Percentiles rank a stretch among this genome's conserved stretches.
phyloP scores from a whole-genome alignment of 441 rosid genomes.

The Bocquillonia castaneifolia region DNA sequence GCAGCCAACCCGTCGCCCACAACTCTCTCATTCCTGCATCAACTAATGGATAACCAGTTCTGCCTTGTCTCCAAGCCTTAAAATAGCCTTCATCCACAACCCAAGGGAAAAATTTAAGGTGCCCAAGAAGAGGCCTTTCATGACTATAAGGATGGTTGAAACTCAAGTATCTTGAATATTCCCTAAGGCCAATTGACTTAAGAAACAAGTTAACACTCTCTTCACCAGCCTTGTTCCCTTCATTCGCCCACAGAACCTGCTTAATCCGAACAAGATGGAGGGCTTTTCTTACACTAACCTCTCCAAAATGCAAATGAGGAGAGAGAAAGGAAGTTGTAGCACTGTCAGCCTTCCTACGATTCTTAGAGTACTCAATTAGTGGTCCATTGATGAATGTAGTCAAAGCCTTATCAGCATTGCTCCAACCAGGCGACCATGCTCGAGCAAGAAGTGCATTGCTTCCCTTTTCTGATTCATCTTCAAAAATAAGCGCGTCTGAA shows the following conservation, averaged over 20 bases:
- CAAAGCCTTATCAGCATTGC: slow-evolving; percentile 85
- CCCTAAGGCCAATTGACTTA: slow-evolving; percentile 92
- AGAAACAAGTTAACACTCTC: slow-evolving; percentile 91
- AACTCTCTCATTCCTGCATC: slow-evolving; percentile 99
- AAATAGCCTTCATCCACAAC: slow-evolving; percentile 72
- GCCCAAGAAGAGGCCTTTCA: slow-evolving; percentile 91
- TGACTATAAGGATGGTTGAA: slow-evolving; percentile 93
- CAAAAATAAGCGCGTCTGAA: slow-evolving; percentile 60
- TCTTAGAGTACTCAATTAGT: slow-evolving; percentile 76
- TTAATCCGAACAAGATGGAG: slow-evolving; percentile 86
- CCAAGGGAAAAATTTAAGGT: slow-evolving; percentile 93
- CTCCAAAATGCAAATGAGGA: slow-evolving; percentile 95
- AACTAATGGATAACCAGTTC: slow-evolving; percentile 91
- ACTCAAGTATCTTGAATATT: slow-evolving; percentile 85
- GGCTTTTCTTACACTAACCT: slow-evolving; percentile 89
- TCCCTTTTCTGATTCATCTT: slow-evolving; percentile 91
- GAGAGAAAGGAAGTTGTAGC: slow-evolving; percentile 94
- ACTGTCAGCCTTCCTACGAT: slow-evolving; percentile 91
- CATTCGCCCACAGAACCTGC: slow-evolving; percentile 95
- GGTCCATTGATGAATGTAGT: slow-evolving; percentile 84
- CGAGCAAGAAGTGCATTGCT: slow-evolving; percentile 95
- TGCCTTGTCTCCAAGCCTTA: slow-evolving; percentile 99
- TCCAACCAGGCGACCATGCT: slow-evolving; percentile 99
- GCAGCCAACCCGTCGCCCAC: slow-evolving; percentile 99
- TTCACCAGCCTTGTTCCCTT: slow-evolving; percentile 86